Evolutionary conservation across 2,329 filamentous ascomycete species (phyloP).

Genomic region (Cladosporium colombiae): DNA sequence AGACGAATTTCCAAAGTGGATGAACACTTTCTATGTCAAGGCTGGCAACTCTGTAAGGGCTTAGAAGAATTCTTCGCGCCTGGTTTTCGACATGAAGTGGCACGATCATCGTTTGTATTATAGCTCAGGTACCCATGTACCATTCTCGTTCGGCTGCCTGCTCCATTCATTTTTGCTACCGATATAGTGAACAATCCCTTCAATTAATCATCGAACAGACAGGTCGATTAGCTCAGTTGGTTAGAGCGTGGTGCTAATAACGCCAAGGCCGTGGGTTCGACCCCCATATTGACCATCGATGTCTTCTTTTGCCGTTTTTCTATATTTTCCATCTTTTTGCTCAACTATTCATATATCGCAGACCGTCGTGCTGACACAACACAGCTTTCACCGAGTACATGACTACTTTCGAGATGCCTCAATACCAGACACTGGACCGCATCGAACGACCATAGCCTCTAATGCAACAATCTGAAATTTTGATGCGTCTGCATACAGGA

Average conservation of each 20-base stretch:
- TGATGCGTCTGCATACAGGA: not conserved
- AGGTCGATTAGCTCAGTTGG: constrained; percentile 11
- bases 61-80: not conserved
- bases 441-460: not conserved
- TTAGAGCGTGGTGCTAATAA: constrained; percentile 16
- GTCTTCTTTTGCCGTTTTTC: not conserved
- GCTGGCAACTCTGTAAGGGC: not conserved
- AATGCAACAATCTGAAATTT: not conserved
- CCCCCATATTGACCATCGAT: constrained; percentile 3
- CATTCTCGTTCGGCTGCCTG: not conserved
- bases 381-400: not conserved
- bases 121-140: not conserved
- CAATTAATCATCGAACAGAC: not conserved
- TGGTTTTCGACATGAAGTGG: not conserved
- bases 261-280: constrained; percentile 12
- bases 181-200: not conserved
- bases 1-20: not conserved
- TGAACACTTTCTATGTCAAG: not conserved
- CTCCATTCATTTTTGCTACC: not conserved
- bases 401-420: not conserved
- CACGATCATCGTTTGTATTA: not conserved
- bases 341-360: not conserved
- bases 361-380: not conserved
- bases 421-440: not conserved
- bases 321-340: not conserved